Conservation (phyloP, 2,329 filamentous ascomycete genomes). For the Triangularia verruculosa region DNA sequence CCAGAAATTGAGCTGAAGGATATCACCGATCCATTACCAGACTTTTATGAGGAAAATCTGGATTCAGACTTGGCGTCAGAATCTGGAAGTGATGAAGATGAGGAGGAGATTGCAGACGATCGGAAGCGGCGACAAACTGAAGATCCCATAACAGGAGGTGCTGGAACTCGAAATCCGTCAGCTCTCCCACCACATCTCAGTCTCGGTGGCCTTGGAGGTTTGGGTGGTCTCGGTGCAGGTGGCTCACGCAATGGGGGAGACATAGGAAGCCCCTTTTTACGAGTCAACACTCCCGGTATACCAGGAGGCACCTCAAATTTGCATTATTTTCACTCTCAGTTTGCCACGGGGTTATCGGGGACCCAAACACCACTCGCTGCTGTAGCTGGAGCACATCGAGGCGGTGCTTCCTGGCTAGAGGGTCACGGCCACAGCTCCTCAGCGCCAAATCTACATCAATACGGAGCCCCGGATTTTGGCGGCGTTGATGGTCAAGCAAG, state of each 20-base stretch:
- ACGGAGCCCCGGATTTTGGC: background rate
- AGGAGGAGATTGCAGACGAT: slow-evolving; percentile 34
- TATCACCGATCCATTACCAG: slow-evolving; percentile 89
- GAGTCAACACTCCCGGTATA: slow-evolving; percentile 59
- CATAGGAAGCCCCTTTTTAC: slow-evolving; percentile 55
- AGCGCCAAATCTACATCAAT: slow-evolving; percentile 23
- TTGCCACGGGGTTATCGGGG: slow-evolving; percentile 68
- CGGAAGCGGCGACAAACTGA: slow-evolving; percentile 28
- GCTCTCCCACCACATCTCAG: slow-evolving; percentile 40
- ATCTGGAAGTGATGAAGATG: slow-evolving; percentile 44
- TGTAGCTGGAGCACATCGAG: slow-evolving; percentile 65
- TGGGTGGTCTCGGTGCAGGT: slow-evolving; percentile 24
- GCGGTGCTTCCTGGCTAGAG: slow-evolving; percentile 46
- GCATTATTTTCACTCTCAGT: slow-evolving; percentile 78
- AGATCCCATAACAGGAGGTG: slow-evolving; percentile 7
- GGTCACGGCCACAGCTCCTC: slow-evolving; percentile 29
- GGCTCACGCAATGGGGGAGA: slow-evolving; percentile 36
- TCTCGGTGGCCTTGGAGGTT: slow-evolving; percentile 32
- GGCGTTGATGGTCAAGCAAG: background rate
- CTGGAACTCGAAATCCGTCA: slow-evolving; percentile 13
- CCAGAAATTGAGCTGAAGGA: slow-evolving; percentile 92
- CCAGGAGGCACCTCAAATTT: slow-evolving; percentile 73
- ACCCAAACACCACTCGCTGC: slow-evolving; percentile 77
- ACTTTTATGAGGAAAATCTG: slow-evolving; percentile 87
- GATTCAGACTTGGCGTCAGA: slow-evolving; percentile 58